Base-by-base conservation (phyloP, 1,139 yeast genomes). In the Hemisphaericaspora xylanilytica region DNA sequence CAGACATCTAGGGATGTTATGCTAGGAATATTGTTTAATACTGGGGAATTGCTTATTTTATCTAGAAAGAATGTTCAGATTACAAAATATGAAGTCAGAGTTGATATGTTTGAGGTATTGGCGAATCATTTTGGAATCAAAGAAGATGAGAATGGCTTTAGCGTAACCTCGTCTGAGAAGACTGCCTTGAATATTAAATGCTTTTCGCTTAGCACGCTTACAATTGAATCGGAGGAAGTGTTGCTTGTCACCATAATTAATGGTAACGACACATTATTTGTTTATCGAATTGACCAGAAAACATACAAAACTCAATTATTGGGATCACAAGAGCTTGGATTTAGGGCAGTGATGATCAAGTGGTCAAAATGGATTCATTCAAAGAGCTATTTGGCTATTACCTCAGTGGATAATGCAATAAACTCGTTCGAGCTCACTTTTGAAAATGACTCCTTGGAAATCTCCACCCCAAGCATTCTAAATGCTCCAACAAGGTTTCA, bases 1-100 rank as follows among this genome's bases (percentile, higher is more conserved):
- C 44, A 47, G 3, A 39, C 43, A 9, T 51, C 60, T 3, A 58
- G 64, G 38, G 66, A 64, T 35, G 58, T 64, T 38, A 51, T 49
- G 32, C 51, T 70, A 33, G 72, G 65, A 0, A 63, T 67, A 1
- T 48, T 70, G 17, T 59, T 63, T 36, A 70, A 67, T 40, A 60
- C 75, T 1, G 71, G 70, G 0, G 77, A 71, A 42, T 48, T 70
- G 10, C 42, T 70, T 31, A 47, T 68, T 3, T 47, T 70, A 15
- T 55, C 56, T 28, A 50, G 74, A 37, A 51, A 55, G 5, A 51
- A 55, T 15, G 43, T 48, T 9, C 55, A 50, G 20, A 42, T 50
- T 2, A 59, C 54, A 31, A 55, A 55, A 29, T 67, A 62, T 41
- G 33, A 37, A 14, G 58, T 64, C 2, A 53, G 51, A 32, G 47